Evolutionary conservation across 2,329 filamentous ascomycete species (phyloP).

Genomic region (Fusarium sp.): DNA sequence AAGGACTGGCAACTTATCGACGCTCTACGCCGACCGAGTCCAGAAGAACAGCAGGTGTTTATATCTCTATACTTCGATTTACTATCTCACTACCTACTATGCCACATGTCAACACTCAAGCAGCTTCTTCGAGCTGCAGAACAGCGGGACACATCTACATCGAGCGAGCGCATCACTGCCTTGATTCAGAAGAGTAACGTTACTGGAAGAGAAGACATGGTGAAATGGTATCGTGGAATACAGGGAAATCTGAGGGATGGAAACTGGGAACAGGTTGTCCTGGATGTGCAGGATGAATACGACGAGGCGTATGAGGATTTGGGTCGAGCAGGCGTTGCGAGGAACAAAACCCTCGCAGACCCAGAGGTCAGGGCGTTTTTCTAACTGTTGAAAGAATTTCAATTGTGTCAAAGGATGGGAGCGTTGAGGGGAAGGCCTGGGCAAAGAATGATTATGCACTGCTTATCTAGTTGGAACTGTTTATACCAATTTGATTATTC

Average conservation of each 20-base stretch:
- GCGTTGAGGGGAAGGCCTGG: neutral
- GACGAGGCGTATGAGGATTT: neutral
- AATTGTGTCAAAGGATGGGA: neutral
- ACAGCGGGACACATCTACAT: fast-evolving
- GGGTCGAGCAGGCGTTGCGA: neutral
- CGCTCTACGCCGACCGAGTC: fast-evolving
- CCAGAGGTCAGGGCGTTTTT: neutral
- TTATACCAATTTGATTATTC: neutral
- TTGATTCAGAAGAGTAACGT: neutral
- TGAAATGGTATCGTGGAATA: constrained; percentile 24
- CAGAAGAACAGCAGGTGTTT: neutral
- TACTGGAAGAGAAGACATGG: fast-evolving
- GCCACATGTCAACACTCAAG: neutral
- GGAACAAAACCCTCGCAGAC: fast-evolving
- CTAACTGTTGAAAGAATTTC: neutral
- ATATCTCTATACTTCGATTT: constrained; percentile 7
- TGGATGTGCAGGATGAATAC: neutral
- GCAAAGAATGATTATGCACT: neutral
- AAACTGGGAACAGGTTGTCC: constrained; percentile 2
- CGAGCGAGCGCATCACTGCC: fast-evolving
- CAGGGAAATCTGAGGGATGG: neutral
- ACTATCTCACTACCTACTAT: neutral
- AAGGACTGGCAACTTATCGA: fast-evolving
- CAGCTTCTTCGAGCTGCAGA: neutral
- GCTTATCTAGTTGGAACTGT: neutral